phyloP scores from a whole-genome alignment of 2,329 filamentous ascomycete genomes.

The Ceratocystis huliohia region DNA sequence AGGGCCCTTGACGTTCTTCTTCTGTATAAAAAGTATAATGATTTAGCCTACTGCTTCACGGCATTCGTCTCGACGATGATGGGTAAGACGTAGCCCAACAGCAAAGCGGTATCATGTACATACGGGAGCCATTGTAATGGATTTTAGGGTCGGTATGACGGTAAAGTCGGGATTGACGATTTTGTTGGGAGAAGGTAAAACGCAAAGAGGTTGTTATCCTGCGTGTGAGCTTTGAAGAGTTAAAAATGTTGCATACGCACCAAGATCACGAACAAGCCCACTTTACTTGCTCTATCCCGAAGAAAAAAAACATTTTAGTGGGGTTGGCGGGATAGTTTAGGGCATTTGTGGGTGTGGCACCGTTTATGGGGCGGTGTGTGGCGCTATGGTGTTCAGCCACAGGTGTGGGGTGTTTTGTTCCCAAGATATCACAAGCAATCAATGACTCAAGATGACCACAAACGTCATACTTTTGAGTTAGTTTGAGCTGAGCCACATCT shows the following conservation, averaged over 20 bases:
- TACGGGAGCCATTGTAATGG: slow-evolving; percentile 77
- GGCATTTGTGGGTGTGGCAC: slow-evolving; percentile 20
- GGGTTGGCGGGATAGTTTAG: slow-evolving; percentile 3
- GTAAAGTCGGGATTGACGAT: slow-evolving; percentile 21
- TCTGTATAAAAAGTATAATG: slow-evolving; percentile 43
- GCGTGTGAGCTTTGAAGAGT: slow-evolving; percentile 40
- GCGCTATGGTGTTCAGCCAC: background rate
- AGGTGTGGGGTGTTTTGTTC: background rate
- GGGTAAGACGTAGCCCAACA: slow-evolving; percentile 55
- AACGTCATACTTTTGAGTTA: background rate
- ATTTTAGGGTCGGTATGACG: slow-evolving; percentile 21
- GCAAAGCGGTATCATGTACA: slow-evolving; percentile 76
- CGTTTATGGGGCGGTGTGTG: background rate
- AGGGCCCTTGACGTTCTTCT: slow-evolving; percentile 50
- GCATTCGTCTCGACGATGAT: slow-evolving; percentile 29
- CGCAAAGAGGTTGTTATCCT: slow-evolving; percentile 70
- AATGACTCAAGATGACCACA: background rate
- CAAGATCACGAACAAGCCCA: slow-evolving; percentile 10
- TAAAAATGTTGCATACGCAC: background rate
- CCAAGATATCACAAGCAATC: background rate
- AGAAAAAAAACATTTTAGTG: slow-evolving; percentile 8
- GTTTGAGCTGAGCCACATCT: background rate
- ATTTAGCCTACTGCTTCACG: slow-evolving; percentile 91
- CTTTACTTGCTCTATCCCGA: slow-evolving; percentile 5
- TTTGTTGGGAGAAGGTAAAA: slow-evolving; percentile 25